These are phyloP conservation scores for Tulasnella sp. DNA, from an alignment of 768 basidiomycete species.

Conservation along the genomic window DNA sequence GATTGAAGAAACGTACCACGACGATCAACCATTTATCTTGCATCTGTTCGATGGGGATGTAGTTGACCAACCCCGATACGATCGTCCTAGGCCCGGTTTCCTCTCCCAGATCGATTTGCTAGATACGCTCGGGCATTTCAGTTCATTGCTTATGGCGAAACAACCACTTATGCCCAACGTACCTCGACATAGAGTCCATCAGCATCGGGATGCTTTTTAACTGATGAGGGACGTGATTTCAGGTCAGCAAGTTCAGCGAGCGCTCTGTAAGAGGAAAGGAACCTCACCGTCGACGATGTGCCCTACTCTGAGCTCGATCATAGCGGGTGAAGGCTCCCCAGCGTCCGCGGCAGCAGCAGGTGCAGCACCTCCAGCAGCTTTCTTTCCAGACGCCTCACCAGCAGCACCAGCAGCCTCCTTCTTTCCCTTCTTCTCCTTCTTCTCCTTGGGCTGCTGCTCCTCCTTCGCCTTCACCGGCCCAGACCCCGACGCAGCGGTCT, in stretches of 20 bases:
- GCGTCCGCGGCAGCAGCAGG: slow-evolving; percentile 43
- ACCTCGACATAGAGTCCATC: slow-evolving; percentile 96
- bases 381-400: slow-evolving; percentile 24
- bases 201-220: slow-evolving; percentile 93
- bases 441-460: slow-evolving; percentile 26
- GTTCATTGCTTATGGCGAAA: not conserved
- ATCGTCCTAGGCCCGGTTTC: slow-evolving; percentile 91
- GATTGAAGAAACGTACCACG: slow-evolving; percentile 39
- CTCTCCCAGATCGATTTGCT: slow-evolving; percentile 96
- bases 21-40: slow-evolving; percentile 69
- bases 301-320: slow-evolving; percentile 95
- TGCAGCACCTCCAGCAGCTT: slow-evolving; percentile 21
- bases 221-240: slow-evolving; percentile 32
- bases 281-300: slow-evolving; percentile 77
- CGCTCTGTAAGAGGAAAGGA: not conserved
- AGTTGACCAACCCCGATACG: slow-evolving; percentile 92
- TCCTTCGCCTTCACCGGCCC: slow-evolving; percentile 19
- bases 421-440: slow-evolving; percentile 32
- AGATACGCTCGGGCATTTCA: not conserved
- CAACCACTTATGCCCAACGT: slow-evolving; percentile 14
- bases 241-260: not conserved
- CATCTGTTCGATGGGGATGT: slow-evolving; percentile 94
- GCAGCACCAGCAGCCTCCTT: slow-evolving; percentile 30
- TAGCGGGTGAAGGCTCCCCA: slow-evolving; percentile 81
- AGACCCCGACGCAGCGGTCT: slow-evolving; percentile 19